These are phyloP conservation scores for Buxus sempervirens DNA, from an alignment of 164 flowering plant genomes.

Conservation along the genomic window DNA sequence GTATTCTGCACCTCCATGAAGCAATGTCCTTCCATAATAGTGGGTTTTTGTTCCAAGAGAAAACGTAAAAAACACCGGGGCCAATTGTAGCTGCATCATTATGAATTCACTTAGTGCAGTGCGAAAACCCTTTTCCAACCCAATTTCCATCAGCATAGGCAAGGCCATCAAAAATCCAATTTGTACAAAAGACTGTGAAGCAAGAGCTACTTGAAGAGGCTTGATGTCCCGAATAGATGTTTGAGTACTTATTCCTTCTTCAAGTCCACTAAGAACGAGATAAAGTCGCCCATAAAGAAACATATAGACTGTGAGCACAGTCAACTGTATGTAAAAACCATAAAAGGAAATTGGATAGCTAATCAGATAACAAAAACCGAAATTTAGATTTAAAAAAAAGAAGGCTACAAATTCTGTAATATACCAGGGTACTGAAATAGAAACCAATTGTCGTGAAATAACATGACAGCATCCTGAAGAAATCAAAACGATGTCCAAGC, in stretches of 20 bases:
- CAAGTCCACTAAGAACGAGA: constrained; percentile 96
- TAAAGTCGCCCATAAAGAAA: constrained; percentile 96
- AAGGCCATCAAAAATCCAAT: constrained; percentile 88
- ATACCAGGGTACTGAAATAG: constrained; percentile 89
- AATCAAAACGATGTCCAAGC: constrained; percentile 97
- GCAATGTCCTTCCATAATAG: constrained; percentile 90
- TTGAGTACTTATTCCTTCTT: constrained; percentile 49
- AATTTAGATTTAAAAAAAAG: too few species aligned
- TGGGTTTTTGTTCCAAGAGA: constrained; percentile 98
- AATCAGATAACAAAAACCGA: background rate
- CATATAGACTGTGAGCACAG: constrained; percentile 88
- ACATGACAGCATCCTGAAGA: constrained; percentile 94
- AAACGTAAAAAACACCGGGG: constrained; percentile 95
- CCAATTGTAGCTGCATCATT: constrained; percentile 89
- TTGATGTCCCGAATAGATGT: constrained; percentile 57
- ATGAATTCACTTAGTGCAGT: constrained; percentile 88
- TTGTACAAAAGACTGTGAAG: constrained; percentile 94
- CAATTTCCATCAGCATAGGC: constrained; percentile 99
- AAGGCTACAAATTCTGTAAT: background rate
- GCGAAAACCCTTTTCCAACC: constrained; percentile 85
- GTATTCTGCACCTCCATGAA: constrained; percentile 97
- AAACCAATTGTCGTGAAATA: constrained; percentile 93
- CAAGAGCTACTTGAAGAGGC: constrained; percentile 90
- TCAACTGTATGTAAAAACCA: constrained; percentile 44
- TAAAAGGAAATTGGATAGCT: constrained; percentile 1